These are phyloP conservation scores for Glutinoglossum americanum DNA, from an alignment of 495 filamentous ascomycete species.

Conservation along the genomic window DNA sequence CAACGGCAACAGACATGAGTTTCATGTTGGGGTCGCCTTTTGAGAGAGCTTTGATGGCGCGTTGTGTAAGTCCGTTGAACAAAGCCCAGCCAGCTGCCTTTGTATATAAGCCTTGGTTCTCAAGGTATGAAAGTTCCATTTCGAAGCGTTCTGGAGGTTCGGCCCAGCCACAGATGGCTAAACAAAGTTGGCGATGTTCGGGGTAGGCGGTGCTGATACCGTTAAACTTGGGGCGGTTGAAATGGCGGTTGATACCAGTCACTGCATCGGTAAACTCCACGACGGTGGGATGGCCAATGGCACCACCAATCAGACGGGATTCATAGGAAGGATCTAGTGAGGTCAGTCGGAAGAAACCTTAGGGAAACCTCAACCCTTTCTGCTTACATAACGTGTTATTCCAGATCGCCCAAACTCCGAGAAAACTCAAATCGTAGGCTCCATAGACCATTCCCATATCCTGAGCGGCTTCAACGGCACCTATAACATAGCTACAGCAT, in stretches of 20 bases:
- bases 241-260: conserved; percentile 24
- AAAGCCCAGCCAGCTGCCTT: conserved; percentile 62
- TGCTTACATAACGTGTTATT: conserved; percentile 43
- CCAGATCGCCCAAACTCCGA: conserved; percentile 71
- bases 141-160: conserved; percentile 40
- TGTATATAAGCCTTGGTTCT: conserved; percentile 41
- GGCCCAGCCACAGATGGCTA: conserved; percentile 56
- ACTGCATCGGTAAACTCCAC: conserved; percentile 28
- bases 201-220: conserved; percentile 38
- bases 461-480: conserved; percentile 39
- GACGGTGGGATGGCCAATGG: background rate
- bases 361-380: background rate
- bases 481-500: conserved; percentile 16
- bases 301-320: conserved; percentile 12
- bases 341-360: conserved; percentile 13
- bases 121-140: conserved; percentile 34
- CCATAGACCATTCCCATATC: conserved; percentile 54
- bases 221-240: conserved; percentile 26
- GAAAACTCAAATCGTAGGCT: conserved; percentile 58
- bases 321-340: conserved; percentile 9
- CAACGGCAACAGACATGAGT: conserved; percentile 31
- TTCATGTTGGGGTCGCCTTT: conserved; percentile 18
- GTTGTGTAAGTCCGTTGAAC: conserved; percentile 44
- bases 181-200: conserved; percentile 56
- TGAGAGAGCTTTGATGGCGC: conserved; percentile 28